A percentile compares a stretch with the other conserved stretches of the same genome.
These are phyloP conservation scores for Linum usitatissimum DNA, from an alignment of 345 rosid genomes.

Conservation along the genomic window DNA sequence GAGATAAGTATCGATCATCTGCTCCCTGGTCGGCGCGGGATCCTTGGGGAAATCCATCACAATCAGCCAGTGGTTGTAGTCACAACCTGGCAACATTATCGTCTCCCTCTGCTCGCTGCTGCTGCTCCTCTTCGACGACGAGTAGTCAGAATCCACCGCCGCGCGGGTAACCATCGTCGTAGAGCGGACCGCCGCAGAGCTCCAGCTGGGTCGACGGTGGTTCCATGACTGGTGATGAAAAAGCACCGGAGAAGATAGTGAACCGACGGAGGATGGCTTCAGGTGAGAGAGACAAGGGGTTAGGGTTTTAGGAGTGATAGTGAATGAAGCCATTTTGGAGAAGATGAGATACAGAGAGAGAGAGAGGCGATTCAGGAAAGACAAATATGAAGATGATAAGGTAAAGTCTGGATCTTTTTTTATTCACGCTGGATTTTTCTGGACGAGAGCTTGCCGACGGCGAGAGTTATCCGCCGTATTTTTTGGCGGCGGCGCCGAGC, in stretches of 20 bases:
- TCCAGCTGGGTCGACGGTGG: background rate
- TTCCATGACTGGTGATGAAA: background rate
- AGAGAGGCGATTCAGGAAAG: background rate
- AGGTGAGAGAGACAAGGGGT: slow-evolving; percentile 23
- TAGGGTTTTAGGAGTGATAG: slow-evolving; percentile 13
- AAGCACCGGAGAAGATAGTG: background rate
- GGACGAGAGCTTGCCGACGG: background rate
- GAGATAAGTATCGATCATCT: slow-evolving; percentile 91
- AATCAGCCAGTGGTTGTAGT: slow-evolving; percentile 91
- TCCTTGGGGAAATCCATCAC: slow-evolving; percentile 98
- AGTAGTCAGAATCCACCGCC: slow-evolving; percentile 48
- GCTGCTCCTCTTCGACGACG: slow-evolving; percentile 53
- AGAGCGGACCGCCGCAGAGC: background rate
- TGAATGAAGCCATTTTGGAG: slow-evolving; percentile 42
- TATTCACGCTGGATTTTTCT: too few species aligned
- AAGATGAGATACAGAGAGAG: background rate
- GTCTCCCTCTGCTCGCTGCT: slow-evolving; percentile 72
- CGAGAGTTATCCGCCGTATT: background rate
- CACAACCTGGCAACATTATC: slow-evolving; percentile 89
- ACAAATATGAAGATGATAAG: slow-evolving; percentile 5
- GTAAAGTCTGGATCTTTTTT: too few species aligned
- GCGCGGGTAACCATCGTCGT: slow-evolving; percentile 16
- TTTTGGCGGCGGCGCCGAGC: background rate
- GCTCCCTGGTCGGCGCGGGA: slow-evolving; percentile 85
- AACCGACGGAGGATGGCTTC: slow-evolving; percentile 23